Evolutionary conservation across 441 rosid genomes (phyloP).

Genomic region (Adansonia madagascariensis): DNA sequence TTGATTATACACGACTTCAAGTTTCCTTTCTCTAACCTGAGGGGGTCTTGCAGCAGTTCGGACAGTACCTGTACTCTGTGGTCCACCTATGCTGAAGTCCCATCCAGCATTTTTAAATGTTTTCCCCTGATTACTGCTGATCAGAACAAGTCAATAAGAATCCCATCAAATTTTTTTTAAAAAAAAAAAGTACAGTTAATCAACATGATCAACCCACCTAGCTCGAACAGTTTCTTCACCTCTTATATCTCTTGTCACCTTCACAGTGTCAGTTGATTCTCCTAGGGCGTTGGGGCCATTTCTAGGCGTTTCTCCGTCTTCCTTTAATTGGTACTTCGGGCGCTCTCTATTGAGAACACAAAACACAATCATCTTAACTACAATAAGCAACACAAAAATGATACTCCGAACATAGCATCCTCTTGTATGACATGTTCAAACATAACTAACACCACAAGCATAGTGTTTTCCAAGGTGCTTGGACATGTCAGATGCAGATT

Average conservation of each 20-base stretch:
- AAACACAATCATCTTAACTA: constrained; percentile 18
- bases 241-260: constrained; percentile 68
- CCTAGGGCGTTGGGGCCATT: constrained; percentile 50
- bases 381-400: constrained; percentile 29
- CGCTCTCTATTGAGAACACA: constrained; percentile 73
- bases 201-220: constrained; percentile 57
- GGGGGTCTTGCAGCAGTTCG: constrained; percentile 75
- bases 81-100: constrained; percentile 95
- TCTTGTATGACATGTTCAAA: constrained; percentile 1
- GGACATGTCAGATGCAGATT: constrained; percentile 3
- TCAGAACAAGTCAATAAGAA: constrained; percentile 33
- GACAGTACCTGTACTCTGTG: constrained; percentile 71
- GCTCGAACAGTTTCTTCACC: constrained; percentile 70
- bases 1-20: constrained; percentile 60
- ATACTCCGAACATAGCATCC: constrained; percentile 14
- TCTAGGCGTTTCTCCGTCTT: constrained; percentile 58
- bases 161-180: constrained; percentile 18
- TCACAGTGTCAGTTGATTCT: constrained; percentile 77
- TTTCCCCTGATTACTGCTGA: constrained; percentile 65
- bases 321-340: constrained; percentile 77
- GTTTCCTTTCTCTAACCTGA: constrained; percentile 82
- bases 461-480: constrained; percentile 1
- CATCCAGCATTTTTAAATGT: constrained; percentile 79
- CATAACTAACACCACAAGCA: constrained; percentile 20
- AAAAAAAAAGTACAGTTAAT: constrained; percentile 23